Evolutionary conservation across 805 yeast species (phyloP), one percentile per base, ranked within the genome.

Genomic region (Wickerhamomyces alni): DNA sequence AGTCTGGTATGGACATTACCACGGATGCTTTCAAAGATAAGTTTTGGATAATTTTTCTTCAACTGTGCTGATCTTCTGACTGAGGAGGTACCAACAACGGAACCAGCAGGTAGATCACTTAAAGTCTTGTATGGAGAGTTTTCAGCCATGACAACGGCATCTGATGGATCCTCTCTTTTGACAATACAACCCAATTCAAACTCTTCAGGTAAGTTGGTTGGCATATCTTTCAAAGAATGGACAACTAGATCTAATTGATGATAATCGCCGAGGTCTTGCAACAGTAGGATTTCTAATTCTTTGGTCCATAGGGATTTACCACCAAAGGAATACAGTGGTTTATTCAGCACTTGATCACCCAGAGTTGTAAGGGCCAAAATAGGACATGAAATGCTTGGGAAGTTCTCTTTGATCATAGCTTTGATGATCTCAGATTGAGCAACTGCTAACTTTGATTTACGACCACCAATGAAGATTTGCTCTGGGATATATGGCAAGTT

Each of bases 221-320:
- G 99, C 77, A 78, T 73, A 63, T 89, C 98, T 61, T 93, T 93
- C 50, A 93, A 70, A 3, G 96, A 86, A 60, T 93, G 98, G 29
- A 91, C 98, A 56, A 93, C 82, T 63, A 91, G 66, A 59, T 93
- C 97, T 36, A 91, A 69, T 62, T 79, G 71, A 38, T 83, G 80
- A 50, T 69, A 79, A 16, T 65, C 69, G 22, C 82, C 89, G 19
- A 78, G 70, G 34, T 73, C 68, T 45, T 74, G 74, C 47, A 83
- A 71, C 30, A 91, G 66, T 36, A 88, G 65, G 18, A 80, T 80
- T 63, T 93, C 99, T 41, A 93, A 70, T 62, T 93, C 99, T 57
- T 86, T 85, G 3, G 99, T 93, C 99, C 99, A 93, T 18, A 93
- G 62, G 0, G 96, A 79, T 60, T 93, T 93, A 19, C 99, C 99